Conservation (phyloP, 2,329 filamentous ascomycete species). For the Ceratocystis albifundus region DNA sequence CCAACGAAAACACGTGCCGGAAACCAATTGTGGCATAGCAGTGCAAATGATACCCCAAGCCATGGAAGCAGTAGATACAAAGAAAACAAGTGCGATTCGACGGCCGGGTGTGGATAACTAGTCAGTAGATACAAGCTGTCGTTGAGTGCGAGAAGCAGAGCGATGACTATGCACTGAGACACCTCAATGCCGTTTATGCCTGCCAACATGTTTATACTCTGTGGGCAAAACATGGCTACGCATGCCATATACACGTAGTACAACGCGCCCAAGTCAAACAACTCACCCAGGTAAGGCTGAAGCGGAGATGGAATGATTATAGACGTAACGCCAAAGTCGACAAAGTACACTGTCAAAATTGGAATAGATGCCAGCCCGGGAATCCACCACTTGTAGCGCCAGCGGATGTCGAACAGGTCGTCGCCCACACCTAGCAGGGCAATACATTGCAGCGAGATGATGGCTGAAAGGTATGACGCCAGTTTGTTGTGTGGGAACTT, state of each 20-base stretch:
- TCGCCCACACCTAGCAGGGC: slow-evolving; percentile 87
- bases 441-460: slow-evolving; percentile 83
- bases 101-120: slow-evolving; percentile 80
- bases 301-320: slow-evolving; percentile 83
- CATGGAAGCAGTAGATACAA: slow-evolving; percentile 91
- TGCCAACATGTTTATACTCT: slow-evolving; percentile 98
- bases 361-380: slow-evolving; percentile 88
- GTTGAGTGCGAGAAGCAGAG: slow-evolving; percentile 70
- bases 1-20: slow-evolving; percentile 91
- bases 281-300: slow-evolving; percentile 69
- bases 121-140: slow-evolving; percentile 77
- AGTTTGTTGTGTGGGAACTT: slow-evolving; percentile 94
- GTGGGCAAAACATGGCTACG: slow-evolving; percentile 93
- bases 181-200: slow-evolving; percentile 99
- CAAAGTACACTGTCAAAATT: slow-evolving; percentile 92
- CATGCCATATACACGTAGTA: slow-evolving; percentile 98
- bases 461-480: slow-evolving; percentile 85
- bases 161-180: slow-evolving; percentile 83
- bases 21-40: slow-evolving; percentile 90
- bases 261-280: slow-evolving; percentile 67
- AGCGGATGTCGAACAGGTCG: slow-evolving; percentile 94
- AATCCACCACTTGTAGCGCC: slow-evolving; percentile 98
- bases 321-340: slow-evolving; percentile 94
- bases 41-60: slow-evolving; percentile 76
- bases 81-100: slow-evolving; percentile 90